phyloP scores from a whole-genome alignment of 106 monocot species.

The Allium sativum region DNA sequence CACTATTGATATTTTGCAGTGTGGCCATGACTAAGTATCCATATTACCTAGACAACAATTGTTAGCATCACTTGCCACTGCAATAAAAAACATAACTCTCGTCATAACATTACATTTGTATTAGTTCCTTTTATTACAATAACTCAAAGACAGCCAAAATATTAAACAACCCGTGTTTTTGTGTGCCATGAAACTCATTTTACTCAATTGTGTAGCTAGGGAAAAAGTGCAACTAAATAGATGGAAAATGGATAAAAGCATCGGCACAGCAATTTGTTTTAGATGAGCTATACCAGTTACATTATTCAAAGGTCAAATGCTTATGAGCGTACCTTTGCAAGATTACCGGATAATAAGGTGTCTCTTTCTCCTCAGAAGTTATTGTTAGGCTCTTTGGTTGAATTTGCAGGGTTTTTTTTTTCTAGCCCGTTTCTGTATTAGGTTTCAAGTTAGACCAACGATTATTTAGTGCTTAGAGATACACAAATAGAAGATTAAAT shows the following conservation, averaged over 20 bases:
- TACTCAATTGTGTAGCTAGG: constrained; percentile 38
- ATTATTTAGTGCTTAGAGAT: too few species aligned
- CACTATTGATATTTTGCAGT: constrained; percentile 9
- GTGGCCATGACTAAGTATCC: constrained; percentile 14
- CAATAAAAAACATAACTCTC: constrained; percentile 24
- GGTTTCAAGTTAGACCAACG: too few species aligned
- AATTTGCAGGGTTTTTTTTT: constrained; percentile 37
- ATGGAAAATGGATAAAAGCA: constrained; percentile 44
- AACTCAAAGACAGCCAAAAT: neutral
- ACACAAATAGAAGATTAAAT: too few species aligned
- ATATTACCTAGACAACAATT: constrained; percentile 20
- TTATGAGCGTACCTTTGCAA: constrained; percentile 8
- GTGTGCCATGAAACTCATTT: too few species aligned
- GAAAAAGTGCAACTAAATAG: constrained; percentile 25
- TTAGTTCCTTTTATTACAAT: constrained; percentile 18
- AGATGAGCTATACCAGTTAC: constrained; percentile 36
- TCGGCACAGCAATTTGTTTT: constrained; percentile 44
- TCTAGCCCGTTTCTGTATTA: neutral
- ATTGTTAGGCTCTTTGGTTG: constrained; percentile 60
- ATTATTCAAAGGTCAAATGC: constrained; percentile 31
- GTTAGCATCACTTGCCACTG: constrained; percentile 22
- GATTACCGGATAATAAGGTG: constrained; percentile 29
- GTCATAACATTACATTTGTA: too few species aligned
- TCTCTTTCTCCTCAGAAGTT: constrained; percentile 35
- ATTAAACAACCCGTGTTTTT: too few species aligned